Evolutionary conservation across 257 asterid genomes (phyloP).

Genomic region (Paraleonurus japonicus): DNA sequence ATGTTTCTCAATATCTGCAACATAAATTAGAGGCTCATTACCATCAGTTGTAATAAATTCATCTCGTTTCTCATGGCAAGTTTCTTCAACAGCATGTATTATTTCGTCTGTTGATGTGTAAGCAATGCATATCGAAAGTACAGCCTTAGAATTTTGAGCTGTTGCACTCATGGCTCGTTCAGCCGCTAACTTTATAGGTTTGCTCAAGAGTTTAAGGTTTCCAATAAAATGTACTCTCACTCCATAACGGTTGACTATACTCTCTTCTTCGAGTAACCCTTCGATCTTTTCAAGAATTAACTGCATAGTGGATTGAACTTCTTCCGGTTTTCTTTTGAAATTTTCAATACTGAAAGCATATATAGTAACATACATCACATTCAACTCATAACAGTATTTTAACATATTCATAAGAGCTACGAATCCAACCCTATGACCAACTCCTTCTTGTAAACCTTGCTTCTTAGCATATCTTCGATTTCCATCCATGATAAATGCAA

Average conservation of each 20-base stretch:
- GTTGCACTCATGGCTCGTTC: conserved; percentile 72
- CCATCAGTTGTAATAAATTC: conserved; percentile 11
- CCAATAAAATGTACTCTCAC: conserved; percentile 66
- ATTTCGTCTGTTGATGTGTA: conserved; percentile 85
- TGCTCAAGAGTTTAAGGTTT: conserved; percentile 59
- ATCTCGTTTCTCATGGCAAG: conserved; percentile 44
- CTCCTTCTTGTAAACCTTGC: conserved; percentile 46
- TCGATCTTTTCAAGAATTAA: conserved; percentile 74
- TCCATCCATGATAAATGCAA: conserved; percentile 88
- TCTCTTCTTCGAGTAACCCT: conserved; percentile 50
- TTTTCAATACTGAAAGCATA: conserved; percentile 91
- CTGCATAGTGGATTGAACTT: conserved; percentile 73
- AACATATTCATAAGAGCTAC: conserved; percentile 60
- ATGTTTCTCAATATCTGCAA: conserved; percentile 52
- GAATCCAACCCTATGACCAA: conserved; percentile 62
- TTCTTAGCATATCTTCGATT: conserved; percentile 75
- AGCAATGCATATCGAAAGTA: conserved; percentile 69
- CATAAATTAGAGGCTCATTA: conserved; percentile 28
- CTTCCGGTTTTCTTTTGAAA: conserved; percentile 71
- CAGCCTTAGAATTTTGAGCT: conserved; percentile 48
- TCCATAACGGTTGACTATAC: conserved; percentile 56
- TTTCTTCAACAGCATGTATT: conserved; percentile 53
- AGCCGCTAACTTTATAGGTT: conserved; percentile 57
- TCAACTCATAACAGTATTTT: conserved; percentile 63
- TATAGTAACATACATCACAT: conserved; percentile 51